Evolutionary conservation across 23 red algal species (phyloP).

Genomic region (Gracilaria gracilis): DNA sequence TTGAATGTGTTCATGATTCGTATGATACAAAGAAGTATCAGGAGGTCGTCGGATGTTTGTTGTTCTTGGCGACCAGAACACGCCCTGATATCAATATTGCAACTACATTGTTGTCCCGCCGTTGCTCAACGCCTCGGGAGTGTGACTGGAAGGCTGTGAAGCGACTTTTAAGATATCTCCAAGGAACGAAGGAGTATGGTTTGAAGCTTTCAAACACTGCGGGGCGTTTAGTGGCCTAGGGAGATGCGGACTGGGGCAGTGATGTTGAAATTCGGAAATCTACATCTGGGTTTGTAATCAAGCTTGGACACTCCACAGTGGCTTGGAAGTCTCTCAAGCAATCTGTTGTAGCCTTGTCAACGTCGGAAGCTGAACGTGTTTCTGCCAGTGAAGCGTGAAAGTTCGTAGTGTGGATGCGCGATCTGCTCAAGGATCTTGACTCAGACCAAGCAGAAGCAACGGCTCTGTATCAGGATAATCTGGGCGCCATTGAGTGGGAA

Average conservation of each 20-base stretch:
- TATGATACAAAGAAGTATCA: no score
- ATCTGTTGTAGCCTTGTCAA: slow-evolving; percentile 32
- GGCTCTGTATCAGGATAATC: slow-evolving; percentile 37
- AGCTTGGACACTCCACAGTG: neutral
- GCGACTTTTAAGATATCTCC: neutral
- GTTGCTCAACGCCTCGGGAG: neutral
- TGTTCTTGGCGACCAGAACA: neutral
- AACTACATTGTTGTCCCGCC: neutral
- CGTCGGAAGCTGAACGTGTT: slow-evolving; percentile 45
- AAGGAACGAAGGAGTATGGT: slow-evolving; percentile 9
- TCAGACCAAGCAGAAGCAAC: no score
- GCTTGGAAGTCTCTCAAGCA: slow-evolving; percentile 35
- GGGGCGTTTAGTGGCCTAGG: neutral
- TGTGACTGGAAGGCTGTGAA: neutral
- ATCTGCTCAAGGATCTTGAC: neutral
- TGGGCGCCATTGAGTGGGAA: slow-evolving; percentile 3
- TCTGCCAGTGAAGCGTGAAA: slow-evolving; percentile 5
- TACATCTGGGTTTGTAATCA: neutral
- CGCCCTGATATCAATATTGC: neutral
- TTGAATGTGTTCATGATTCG: no score
- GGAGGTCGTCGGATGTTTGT: slow-evolving; percentile 23
- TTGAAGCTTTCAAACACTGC: neutral
- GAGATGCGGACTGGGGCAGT: slow-evolving; percentile 5
- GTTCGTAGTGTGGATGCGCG: slow-evolving; percentile 23
- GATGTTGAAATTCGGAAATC: neutral